A percentile compares a stretch with the other conserved stretches of the same genome.
Evolutionary conservation across 345 rosid species (phyloP).

Genomic region (Schrenkiella parvula): DNA sequence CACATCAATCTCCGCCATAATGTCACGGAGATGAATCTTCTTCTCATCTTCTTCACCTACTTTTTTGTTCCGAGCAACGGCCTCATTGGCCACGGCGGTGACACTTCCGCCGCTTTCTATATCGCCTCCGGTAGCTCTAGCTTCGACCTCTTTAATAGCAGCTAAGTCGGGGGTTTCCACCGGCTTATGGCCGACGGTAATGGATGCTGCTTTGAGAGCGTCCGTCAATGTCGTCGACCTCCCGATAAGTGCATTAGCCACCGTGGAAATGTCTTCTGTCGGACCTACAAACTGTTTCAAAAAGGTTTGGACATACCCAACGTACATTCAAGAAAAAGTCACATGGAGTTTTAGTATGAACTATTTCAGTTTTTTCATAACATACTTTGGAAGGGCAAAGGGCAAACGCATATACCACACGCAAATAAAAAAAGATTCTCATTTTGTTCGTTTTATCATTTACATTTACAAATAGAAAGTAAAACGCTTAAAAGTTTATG

Average conservation of each 20-base stretch:
- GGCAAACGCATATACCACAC: too few relatives aligned
- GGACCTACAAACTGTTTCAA: slow-evolving; percentile 13
- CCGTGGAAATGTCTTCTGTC: slow-evolving; percentile 16
- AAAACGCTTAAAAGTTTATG: too few relatives aligned
- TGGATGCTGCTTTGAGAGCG: slow-evolving; percentile 31
- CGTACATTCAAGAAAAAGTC: not conserved
- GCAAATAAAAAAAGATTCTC: too few relatives aligned
- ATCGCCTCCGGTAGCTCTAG: not conserved
- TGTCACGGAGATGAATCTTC: slow-evolving; percentile 3
- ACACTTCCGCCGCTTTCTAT: not conserved
- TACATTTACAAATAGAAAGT: too few relatives aligned
- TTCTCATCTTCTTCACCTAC: not conserved
- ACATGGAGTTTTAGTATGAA: not conserved
- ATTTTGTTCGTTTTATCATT: too few relatives aligned
- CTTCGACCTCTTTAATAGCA: slow-evolving; percentile 29
- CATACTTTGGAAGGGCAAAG: too few relatives aligned
- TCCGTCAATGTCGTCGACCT: slow-evolving; percentile 31
- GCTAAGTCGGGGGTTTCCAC: slow-evolving; percentile 27
- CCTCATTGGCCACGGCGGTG: slow-evolving; percentile 4
- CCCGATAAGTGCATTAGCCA: slow-evolving; percentile 23
- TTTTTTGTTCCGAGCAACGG: slow-evolving; percentile 11
- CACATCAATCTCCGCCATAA: slow-evolving; percentile 22
- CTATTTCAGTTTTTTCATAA: too few relatives aligned
- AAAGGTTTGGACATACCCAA: too few relatives aligned
- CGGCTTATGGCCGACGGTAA: slow-evolving; percentile 13